Evolutionary conservation across 1,139 yeast genomes (phyloP), one percentile per base, ranked within the genome.

Genomic region (Groenewaldozyma sp.): DNA sequence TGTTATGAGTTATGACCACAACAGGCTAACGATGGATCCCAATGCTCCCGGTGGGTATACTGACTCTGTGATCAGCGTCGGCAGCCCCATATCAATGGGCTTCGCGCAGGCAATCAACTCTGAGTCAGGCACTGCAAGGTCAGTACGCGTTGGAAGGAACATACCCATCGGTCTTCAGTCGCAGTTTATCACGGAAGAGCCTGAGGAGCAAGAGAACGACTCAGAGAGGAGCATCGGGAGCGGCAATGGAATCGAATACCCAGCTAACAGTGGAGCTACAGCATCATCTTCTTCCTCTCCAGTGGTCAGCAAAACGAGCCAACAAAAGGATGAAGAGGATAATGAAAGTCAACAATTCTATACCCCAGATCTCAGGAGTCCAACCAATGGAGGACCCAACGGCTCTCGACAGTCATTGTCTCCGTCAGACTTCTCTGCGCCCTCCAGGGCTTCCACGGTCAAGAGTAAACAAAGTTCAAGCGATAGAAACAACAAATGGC

Each of bases 91-190:
- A 6, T 13, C 33, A 13, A 16, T 16, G 5, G 46, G 38, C 7
- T 43, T 47, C 13, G 52, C 51, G 4, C 46, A 45, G 39, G 45
- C 47, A 18, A 34, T 44, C 24, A 32, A 35, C 28, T 24, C 40
- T 4, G 41, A 41, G 38, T 39, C 54, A 37, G 43, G 45, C 22
- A 44, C 45, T 26, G 55, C 54, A 9, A 49, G 49, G 27, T 49
- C 54, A 14, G 48, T 51, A 22, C 44, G 55, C 16, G 48, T 51
- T 13, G 52, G 52, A 36, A 49, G 44, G 37, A 36, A 36, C 27
- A 24, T 16, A 13, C 45, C 50, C 13, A 34, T 48, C 4, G 55
- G 55, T 7, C 39, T 50, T 21, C 54, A 50, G 26, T 40, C 44
- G 11, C 45, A 50, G 31, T 38, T 46, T 31, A 51, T 51, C 44